Evolutionary conservation across 2,329 filamentous ascomycete species (phyloP), one percentile per base, ranked within the genome.

Genomic region (Phyllosticta citrichinensis): DNA sequence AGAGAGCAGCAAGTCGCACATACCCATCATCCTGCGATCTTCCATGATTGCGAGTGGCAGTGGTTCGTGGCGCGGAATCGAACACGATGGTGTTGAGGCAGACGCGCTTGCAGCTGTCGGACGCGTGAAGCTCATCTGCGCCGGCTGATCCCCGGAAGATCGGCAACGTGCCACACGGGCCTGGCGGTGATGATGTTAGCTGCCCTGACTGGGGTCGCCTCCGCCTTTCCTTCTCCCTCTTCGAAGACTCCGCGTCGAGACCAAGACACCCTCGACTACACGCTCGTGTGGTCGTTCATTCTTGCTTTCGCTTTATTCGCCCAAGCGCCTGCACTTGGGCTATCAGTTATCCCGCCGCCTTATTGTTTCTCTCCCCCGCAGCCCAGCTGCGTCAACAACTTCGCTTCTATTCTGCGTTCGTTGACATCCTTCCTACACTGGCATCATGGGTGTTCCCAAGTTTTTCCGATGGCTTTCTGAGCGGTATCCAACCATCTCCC

Each of bases 401-500:
- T 35, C 35, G 40, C 35, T 56, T 50, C 22, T 33, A 19, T 27
- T 25, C 27, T 35, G 22, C 56, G 24, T 25, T 47, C 35, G 20
- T 62, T 52, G 35, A 55, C 24, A 56, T 24, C 52, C 56, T 14
- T 35, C 17, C 19, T 50, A 52, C 40, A 53, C n/a, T 40, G 57
- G 73, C 72, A 74, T 64, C 70, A 83, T 85, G 85, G 85, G 87
- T 83, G 86, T 90, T 66, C 88, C 88, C 73, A 96, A 96, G 74
- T 96, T 96, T 81, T 96, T 96, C 80, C 84, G 94, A 83, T 99
- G 95, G 94, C 88, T 99, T 82, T 97, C 92, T 63, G 95, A 99
- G 84, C 88, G 95, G 69, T 99, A 99, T 83, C 94, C 94, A 61
- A 87, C 94, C 64, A 99, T 99, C 75, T 99, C 94, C 58, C 93